Evolutionary conservation across 176 grass and related monocot genomes (phyloP).

Genomic region (Hordeum vulgare): DNA sequence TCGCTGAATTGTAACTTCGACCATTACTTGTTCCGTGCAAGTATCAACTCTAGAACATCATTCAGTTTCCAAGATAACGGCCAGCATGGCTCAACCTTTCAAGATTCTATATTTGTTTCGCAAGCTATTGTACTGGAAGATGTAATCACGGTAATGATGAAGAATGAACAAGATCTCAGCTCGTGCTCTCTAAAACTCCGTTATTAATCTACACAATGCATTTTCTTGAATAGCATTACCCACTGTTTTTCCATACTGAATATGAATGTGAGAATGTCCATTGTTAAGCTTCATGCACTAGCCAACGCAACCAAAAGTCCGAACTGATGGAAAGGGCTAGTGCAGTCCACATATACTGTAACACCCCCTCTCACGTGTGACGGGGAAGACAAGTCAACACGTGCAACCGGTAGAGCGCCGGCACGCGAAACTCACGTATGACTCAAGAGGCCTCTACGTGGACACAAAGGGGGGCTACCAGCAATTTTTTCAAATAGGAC

Average conservation of each 20-base stretch:
- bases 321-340: too few relatives aligned
- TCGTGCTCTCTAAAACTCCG: neutral
- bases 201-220: neutral
- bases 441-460: too few relatives aligned
- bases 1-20: neutral
- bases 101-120: neutral
- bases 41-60: neutral
- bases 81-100: neutral
- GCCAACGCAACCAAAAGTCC: too few relatives aligned
- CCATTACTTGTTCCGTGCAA: neutral
- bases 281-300: too few relatives aligned
- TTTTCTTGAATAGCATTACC: neutral
- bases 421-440: too few relatives aligned
- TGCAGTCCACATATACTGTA: too few relatives aligned
- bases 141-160: neutral
- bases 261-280: neutral
- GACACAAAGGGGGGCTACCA: too few relatives aligned
- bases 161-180: constrained; percentile 5
- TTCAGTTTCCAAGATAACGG: neutral
- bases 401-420: too few relatives aligned
- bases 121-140: neutral
- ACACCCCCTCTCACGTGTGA: too few relatives aligned
- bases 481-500: too few relatives aligned
- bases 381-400: too few relatives aligned
- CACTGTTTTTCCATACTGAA: neutral